Evolutionary conservation across 2,329 filamentous ascomycete species (phyloP), one percentile per base, ranked within the genome.

Genomic region (Calonectria henricotiae): DNA sequence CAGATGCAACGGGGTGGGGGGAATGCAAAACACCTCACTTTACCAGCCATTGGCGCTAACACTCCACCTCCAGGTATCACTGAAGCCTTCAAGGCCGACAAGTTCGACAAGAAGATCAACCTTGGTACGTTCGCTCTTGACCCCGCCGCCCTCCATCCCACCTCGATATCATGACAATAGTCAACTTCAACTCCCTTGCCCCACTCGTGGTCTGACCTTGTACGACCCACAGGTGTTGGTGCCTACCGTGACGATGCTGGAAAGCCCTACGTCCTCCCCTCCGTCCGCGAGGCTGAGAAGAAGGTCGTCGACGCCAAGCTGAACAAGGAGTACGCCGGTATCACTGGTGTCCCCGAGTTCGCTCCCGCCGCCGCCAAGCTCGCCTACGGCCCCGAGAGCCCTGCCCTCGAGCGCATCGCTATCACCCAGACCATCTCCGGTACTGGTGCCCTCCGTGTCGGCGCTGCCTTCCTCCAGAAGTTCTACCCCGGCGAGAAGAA

Each of bases 351-450:
- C 54, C 94, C 95, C 75, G 90, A 95, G 79, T 98, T 99, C 89
- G 97, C 95, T 84, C 94, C 93, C 82, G 94, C 95, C 75, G 96
- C 96, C 70, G 95, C 95, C 75, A 87, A 93, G 81, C 92, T 99
- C 70, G 96, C 96, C 79, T 98, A 98, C 84, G 96, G 96, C 75
- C 83, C 90, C 79, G 91, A 94, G 85, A 96, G 93, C 72, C 85
- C 92, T 51, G 92, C 91, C 77, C 89, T 98, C 82, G 86, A 89
- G 79, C 93, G 95, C 79, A 87, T 98, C 73, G 95, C 92, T 85
- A 95, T 98, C 85, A 98, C 96, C 73, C 96, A 99, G 89, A 94
- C 95, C 86, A 98, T 99, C 87, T 99, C 96, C 71, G 96, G 96
- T 77, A 99, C 96, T 69, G 96, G 96, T 81, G 96, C 96, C 73